phyloP scores from a whole-genome alignment of 495 filamentous ascomycete genomes.

The Neurospora intermedia region DNA sequence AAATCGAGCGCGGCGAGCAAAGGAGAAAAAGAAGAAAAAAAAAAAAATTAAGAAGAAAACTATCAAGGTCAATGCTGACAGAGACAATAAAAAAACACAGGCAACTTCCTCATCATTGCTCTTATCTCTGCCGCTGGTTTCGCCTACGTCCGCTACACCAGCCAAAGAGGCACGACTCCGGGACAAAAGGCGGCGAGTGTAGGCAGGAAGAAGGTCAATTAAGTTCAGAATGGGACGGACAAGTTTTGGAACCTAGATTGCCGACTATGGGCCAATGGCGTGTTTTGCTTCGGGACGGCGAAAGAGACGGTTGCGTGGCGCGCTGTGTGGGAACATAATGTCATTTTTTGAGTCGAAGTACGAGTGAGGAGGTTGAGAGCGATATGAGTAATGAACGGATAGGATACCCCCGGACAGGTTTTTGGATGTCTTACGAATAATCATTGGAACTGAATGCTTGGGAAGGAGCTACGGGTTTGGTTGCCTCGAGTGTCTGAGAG shows the following conservation, averaged over 20 bases:
- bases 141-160: conserved; percentile 16
- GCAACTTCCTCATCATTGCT: conserved; percentile 23
- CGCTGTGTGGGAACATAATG: neutral
- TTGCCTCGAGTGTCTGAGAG: neutral
- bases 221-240: neutral
- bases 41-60: no score
- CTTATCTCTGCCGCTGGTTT: conserved; percentile 18
- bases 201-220: conserved; percentile 16
- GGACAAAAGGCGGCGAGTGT: conserved; percentile 3
- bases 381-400: neutral
- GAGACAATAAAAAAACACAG: neutral
- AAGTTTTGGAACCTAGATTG: neutral
- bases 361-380: neutral
- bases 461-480: neutral
- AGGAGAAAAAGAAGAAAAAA: no score
- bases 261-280: neutral
- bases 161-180: conserved; percentile 12
- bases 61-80: no score
- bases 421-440: neutral
- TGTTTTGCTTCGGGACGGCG: neutral
- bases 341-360: neutral
- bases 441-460: neutral
- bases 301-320: neutral
- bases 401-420: neutral
- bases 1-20: no score